Base-by-base conservation (phyloP, 2,329 filamentous ascomycete species). In the Cladobotryum mycophilum region DNA sequence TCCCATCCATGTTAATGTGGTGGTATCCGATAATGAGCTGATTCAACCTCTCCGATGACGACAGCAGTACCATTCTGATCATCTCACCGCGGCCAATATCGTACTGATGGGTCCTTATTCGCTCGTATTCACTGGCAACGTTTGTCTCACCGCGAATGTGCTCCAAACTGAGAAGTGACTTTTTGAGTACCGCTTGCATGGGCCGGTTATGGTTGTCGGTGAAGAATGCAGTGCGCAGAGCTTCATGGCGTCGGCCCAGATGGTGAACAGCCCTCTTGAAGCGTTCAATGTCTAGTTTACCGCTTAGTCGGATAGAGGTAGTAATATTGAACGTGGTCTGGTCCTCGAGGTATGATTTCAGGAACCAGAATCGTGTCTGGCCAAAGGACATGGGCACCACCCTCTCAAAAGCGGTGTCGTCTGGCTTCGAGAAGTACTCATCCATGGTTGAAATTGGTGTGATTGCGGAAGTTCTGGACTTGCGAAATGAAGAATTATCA, bases 1-100 rank as follows among this genome's bases (percentile, higher is more conserved):
- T 55, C 1, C 72, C 75, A 53, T 81, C 78, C 66, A 80, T 70
- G 38, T 67, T 63, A 34, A 80, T 78, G 56, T 79, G 76, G 53
- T 80, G 76, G 38, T 67, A 68, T 7, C 62, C 64, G 14, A 80
- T 50, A 0, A 81, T 42, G 2, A 79, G 53, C 54, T 63, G 70
- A 53, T 76, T 70, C 5, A 53, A 46, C 0, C 61, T 1, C 60
- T 53, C 0, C 63, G 65, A 12, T 63, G 46, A 57, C 1, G 67
- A 58, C 3, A 76, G 57, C 1, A 75, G 58, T 2, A 57, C 45
- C 4, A 73, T 54, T 6, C 62, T 57, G 4, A 73, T 47, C 2
- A 58, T 44, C 4, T 70, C 58, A 6, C 71, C 69, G 5, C 55
- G 55, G 13, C 61, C 62, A 11, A 78, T 49, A 46, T 74, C 65